Conservation (phyloP, 345 rosid species). For the Dipteronia dyeriana region DNA sequence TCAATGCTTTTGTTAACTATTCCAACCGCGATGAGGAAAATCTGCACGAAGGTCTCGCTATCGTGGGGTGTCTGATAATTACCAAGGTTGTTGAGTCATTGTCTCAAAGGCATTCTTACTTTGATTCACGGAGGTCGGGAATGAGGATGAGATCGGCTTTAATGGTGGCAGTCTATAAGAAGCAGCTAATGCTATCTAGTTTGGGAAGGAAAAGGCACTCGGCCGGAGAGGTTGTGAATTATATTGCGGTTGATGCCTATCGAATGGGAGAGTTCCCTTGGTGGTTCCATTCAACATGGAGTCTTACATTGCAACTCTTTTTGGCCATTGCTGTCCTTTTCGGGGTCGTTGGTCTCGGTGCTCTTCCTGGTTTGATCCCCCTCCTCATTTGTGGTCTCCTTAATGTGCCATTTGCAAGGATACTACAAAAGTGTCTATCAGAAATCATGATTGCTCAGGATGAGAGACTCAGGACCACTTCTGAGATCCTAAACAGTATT, state of each 20-base stretch:
- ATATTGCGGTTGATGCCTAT: constrained; percentile 74
- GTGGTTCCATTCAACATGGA: constrained; percentile 79
- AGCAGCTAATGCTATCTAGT: constrained; percentile 69
- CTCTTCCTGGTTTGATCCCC: constrained; percentile 41
- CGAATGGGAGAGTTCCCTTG: constrained; percentile 65
- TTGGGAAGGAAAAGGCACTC: constrained; percentile 65
- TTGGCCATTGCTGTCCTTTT: constrained; percentile 52
- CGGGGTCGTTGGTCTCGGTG: constrained; percentile 57
- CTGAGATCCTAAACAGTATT: constrained; percentile 71
- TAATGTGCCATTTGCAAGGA: constrained; percentile 55
- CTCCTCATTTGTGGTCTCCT: too few species aligned
- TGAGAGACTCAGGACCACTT: constrained; percentile 55
- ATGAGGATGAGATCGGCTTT: constrained; percentile 75
- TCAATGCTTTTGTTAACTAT: constrained; percentile 60
- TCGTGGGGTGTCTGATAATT: constrained; percentile 50
- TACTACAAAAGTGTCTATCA: constrained; percentile 55
- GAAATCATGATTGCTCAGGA: constrained; percentile 55
- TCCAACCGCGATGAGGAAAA: constrained; percentile 42
- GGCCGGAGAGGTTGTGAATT: constrained; percentile 73
- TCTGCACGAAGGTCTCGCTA: constrained; percentile 44
- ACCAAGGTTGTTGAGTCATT: constrained; percentile 63
- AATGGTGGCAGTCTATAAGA: constrained; percentile 62
- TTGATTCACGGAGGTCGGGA: constrained; percentile 64
- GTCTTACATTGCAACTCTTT: constrained; percentile 50
- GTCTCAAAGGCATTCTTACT: constrained; percentile 71